These are phyloP conservation scores for Fusarium temperatum DNA, from an alignment of 2,329 filamentous ascomycete genomes.

Conservation along the genomic window DNA sequence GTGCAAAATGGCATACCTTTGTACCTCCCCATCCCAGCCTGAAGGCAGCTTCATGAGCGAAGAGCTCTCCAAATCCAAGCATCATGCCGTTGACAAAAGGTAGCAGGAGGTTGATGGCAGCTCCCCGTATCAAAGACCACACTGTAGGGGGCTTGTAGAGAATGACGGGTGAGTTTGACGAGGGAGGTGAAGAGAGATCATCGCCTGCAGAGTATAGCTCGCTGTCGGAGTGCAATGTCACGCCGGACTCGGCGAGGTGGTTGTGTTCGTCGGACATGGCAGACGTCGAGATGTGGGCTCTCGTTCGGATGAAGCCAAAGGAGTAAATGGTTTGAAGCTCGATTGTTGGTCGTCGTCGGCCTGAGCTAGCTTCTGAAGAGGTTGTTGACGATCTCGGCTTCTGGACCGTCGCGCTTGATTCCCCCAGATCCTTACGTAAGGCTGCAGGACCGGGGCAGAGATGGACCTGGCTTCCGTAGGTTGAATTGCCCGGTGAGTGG, in stretches of 20 bases:
- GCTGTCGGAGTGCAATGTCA: conserved; percentile 84
- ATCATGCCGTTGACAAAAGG: conserved; percentile 98
- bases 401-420: conserved; percentile 8
- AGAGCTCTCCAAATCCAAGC: conserved; percentile 95
- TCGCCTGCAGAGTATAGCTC: conserved; percentile 76
- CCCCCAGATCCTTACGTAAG: conserved; percentile 42
- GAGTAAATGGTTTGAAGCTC: neutral
- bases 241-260: conserved; percentile 74
- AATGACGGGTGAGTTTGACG: conserved; percentile 75
- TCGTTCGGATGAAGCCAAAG: neutral
- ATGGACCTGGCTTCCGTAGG: neutral
- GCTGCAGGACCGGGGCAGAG: conserved; percentile 29
- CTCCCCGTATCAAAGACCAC: conserved; percentile 85
- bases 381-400: conserved; percentile 36
- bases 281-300: neutral
- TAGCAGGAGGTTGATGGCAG: conserved; percentile 93
- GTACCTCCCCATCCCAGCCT: conserved; percentile 92
- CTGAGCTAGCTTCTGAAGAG: conserved; percentile 17
- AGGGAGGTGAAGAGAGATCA: conserved; percentile 68
- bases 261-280: conserved; percentile 64
- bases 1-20: conserved; percentile 66
- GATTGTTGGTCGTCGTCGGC: neutral
- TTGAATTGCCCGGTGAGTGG: conserved; percentile 29
- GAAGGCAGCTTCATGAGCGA: conserved; percentile 95
- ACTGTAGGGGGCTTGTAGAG: conserved; percentile 90